Percentiles rank a stretch among this genome's conserved stretches.
phyloP scores from a whole-genome alignment of 2,329 filamentous ascomycete genomes.

The Septoria petroselini region DNA sequence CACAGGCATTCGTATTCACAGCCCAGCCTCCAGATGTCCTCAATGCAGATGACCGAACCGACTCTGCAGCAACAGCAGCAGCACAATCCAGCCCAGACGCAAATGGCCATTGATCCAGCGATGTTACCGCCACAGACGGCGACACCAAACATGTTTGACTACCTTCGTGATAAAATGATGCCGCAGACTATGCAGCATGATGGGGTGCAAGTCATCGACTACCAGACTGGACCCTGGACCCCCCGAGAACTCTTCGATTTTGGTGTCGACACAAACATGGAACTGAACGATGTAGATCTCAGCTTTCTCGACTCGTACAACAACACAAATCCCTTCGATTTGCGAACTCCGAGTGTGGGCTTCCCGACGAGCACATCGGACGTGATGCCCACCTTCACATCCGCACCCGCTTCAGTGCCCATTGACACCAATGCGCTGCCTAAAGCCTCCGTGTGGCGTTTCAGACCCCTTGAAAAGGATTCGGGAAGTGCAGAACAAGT shows the following conservation, averaged over 20 bases:
- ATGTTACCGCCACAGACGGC: constrained; percentile 34
- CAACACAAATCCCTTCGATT: constrained; percentile 44
- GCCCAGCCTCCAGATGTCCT: constrained; percentile 20
- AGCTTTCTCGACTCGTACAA: constrained; percentile 48
- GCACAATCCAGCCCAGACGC: constrained; percentile 19
- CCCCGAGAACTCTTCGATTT: constrained; percentile 47
- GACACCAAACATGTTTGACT: constrained; percentile 36
- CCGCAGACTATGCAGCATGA: constrained; percentile 23
- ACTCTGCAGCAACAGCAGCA: constrained; percentile 15
- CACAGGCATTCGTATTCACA: constrained; percentile 22
- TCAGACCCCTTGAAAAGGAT: constrained; percentile 41
- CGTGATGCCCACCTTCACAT: constrained; percentile 36
- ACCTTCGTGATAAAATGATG: constrained; percentile 37
- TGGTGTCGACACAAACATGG: constrained; percentile 46
- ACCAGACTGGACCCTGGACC: constrained; percentile 41
- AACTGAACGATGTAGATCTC: constrained; percentile 47
- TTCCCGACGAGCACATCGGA: constrained; percentile 36
- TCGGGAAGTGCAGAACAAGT: constrained; percentile 38
- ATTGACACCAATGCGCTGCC: constrained; percentile 40
- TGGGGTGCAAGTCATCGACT: constrained; percentile 33
- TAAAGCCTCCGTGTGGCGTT: constrained; percentile 47
- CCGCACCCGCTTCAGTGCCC: constrained; percentile 33
- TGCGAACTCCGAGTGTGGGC: constrained; percentile 36
- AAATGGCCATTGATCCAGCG: constrained; percentile 29
- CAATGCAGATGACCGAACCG: constrained; percentile 28